Evolutionary conservation across 2,329 filamentous ascomycete species (phyloP), one percentile per base, ranked within the genome.

Genomic region (Pleoardoris graminearum): DNA sequence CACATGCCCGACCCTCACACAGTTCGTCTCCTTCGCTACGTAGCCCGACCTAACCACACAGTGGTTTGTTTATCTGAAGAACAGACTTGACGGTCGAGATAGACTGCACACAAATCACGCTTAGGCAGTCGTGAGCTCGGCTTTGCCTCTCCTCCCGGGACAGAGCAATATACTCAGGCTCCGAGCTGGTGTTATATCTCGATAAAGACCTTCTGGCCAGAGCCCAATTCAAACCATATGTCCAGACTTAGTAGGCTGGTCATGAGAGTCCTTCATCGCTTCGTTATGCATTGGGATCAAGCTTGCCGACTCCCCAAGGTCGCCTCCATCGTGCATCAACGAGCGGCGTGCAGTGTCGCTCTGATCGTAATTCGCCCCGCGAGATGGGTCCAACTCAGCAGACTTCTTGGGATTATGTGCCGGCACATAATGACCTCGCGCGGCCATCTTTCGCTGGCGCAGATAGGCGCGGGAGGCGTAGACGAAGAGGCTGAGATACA

Each of bases 401-500:
- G 60, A 55, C 8, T 50, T 41, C 7, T 59, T 55, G n/a, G 69
- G 66, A 43, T 71, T 70, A 43, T 64, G 62, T 3, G 71, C 63
- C 25, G 65, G 65, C 11, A 58, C 62, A 53, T 75, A 75, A 23
- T 66, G 47, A 47, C 69, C 71, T 35, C 60, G 65, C 48, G 67
- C 67, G 7, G 58, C 61, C 19, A 65, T 65, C 54, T 69, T 72
- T 48, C 75, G 73, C 48, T 65, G 58, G 45, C 72, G 67, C 50
- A 69, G 67, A 55, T 72, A 69, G 25, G 53, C 58, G 53, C 76
- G 60, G 36, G 64, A 61, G 21, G 70, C 69, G 63, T 78, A 77
- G 50, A 76, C 64, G 55, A 77, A 67, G 52, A 75, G 69, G 36
- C 62, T 66, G 43, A 76, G 36, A 55, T 72, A 72, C 6, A 68